Evolutionary conservation across 2,329 filamentous ascomycete species (phyloP), one percentile per base, ranked within the genome.

Genomic region (Septoria petroselini): DNA sequence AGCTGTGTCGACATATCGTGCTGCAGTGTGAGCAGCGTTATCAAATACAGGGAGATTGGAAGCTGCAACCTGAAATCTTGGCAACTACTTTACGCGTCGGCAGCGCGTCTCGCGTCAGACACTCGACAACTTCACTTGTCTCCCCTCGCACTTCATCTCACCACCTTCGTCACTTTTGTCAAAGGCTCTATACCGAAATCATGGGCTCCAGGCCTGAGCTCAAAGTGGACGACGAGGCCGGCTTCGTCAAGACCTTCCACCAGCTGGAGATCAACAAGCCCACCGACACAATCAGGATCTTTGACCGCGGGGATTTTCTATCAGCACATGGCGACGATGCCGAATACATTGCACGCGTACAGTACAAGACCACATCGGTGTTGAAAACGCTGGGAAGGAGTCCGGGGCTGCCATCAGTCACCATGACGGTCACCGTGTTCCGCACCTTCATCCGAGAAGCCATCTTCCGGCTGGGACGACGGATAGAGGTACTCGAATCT

Each of bases 361-460:
- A 97, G 52, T 98, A 98, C 79, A 95, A 95, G 73, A 97, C 93
- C 3, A 97, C 91, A 1, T 95, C 93, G 0, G 93, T 98, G 12
- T 80, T 98, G 17, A 84, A 91, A 60, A 90, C 93, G 62, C 80
- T 98, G 17, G 93, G 93, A 54, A 83, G 85, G 66, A 83, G 87
- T 53, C 88, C 85, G n/a, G 86, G 86, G 40, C 79, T 98, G 1
- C 82, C 90, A 4, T 98, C 93, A 2, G 93, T 98, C 33, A 96
- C 93, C 1, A 89, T 98, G 83, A 93, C 91, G 41, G 77, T 90
- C 50, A 97, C 91, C 2, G 93, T 96, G 3, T 98, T 93, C 71
- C 86, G 91, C 45, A 95, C 94, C 62, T 96, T 98, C 67, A 82
- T 98, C 6, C 83, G 93, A 64, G 93, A 98, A 70, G 89, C 91